Evolutionary conservation across 176 grass and related monocot species (phyloP).

Genomic region (Tillandsia leiboldiana): DNA sequence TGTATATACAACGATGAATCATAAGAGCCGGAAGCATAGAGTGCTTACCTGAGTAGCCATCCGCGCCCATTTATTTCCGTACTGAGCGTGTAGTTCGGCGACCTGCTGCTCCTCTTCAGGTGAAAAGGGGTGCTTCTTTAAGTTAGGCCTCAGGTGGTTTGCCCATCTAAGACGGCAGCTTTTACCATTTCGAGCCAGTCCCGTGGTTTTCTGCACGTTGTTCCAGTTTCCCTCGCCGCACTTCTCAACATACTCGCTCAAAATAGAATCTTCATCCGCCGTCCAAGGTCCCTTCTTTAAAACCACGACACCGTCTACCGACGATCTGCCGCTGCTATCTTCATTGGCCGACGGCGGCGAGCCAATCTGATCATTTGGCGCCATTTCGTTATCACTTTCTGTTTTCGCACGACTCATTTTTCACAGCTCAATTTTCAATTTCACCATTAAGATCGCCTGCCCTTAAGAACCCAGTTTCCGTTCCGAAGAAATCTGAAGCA

Average conservation of each 20-base stretch:
- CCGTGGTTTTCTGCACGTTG: conserved; percentile 36
- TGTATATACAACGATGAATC: background rate
- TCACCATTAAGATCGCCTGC: background rate
- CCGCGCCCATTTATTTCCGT: conserved; percentile 59
- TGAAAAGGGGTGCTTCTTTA: conserved; percentile 45
- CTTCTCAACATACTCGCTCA: conserved; percentile 35
- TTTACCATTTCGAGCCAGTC: conserved; percentile 41
- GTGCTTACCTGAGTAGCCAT: conserved; percentile 25
- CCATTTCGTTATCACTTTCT: conserved; percentile 5
- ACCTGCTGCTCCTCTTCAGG: conserved; percentile 37
- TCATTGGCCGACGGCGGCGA: conserved; percentile 10
- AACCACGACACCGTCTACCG: background rate
- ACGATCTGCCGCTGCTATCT: background rate
- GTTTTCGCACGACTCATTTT: conserved; percentile 4
- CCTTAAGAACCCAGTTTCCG: background rate
- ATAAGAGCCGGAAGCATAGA: background rate
- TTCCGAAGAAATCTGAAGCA: background rate
- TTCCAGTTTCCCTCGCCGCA: conserved; percentile 38
- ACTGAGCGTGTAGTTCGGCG: conserved; percentile 24
- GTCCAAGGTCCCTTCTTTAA: conserved; percentile 56
- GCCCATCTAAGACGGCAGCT: conserved; percentile 50
- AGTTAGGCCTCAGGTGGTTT: conserved; percentile 45
- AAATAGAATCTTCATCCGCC: conserved; percentile 45
- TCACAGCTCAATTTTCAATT: background rate
- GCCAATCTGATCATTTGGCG: conserved; percentile 5